Evolutionary conservation across 257 asterid genomes (phyloP), one percentile per base, ranked within the genome.

Genomic region (Primulina eburnea): DNA sequence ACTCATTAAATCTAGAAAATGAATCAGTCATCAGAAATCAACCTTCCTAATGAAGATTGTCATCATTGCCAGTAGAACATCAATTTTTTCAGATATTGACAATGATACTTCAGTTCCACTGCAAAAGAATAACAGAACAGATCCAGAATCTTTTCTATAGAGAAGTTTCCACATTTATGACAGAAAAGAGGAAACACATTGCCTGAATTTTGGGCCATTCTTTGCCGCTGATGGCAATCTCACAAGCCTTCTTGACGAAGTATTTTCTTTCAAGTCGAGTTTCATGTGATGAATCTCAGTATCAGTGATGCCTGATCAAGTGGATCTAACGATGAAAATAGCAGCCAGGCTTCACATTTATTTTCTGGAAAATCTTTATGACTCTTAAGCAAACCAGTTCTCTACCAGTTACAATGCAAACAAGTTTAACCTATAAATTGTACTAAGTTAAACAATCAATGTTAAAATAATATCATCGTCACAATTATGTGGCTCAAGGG

Each of bases 81-180:
- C 84, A 62, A 77, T 68, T 32, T 80, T 77, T 76, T 86, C 92
- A 65, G 66, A 40, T 65, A 84, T 53, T 20, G 80, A 77, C 33
- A 89, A 60, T 53, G 90, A 84, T 83, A 82, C 95, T 76, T 87
- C 96, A 68, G 93, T 92, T 76, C 97, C 96, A 68, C 97, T 89
- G 80, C 21, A 72, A 76, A 80, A 59, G 47, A 68, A 69, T 66
- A 65, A 14, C 66, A 53, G 61, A 60, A 59, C 32, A 75, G 56
- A 29, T 53, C 60, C 60, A 67, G 26, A 68, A 34, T 35, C 30
- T 32, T 64, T 35, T 66, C 73, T 9, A 59, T 77, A 30, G 53
- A 70, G 62, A 60, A 28, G 47, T 65, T 72, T 75, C 57, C 53
- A 53, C 53, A 67, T 38, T 43, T 65, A 33, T 38, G 68, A 66